Conservation (phyloP, 441 rosid species). For the Pelargonium cotyledonis region DNA sequence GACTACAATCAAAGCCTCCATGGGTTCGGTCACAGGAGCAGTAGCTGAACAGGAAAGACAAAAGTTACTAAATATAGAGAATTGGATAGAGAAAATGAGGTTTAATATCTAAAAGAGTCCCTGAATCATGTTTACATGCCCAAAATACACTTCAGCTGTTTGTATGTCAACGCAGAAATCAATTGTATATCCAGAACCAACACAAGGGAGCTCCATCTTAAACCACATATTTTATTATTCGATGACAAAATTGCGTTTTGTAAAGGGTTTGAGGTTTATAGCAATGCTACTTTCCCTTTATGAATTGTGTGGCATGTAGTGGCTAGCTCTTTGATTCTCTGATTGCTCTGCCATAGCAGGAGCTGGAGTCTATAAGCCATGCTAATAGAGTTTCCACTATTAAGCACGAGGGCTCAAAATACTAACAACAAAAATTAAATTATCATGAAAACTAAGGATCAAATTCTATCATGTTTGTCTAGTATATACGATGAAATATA, state of each 20-base stretch:
- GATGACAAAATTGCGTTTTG: not conserved
- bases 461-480: no score
- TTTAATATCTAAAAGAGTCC: not conserved
- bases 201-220: not conserved
- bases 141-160: not conserved
- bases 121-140: not conserved
- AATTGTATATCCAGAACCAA: not conserved
- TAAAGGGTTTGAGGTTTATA: not conserved
- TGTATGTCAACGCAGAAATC: not conserved
- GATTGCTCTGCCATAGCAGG: no score
- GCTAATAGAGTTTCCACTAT: no score
- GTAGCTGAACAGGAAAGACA: slow-evolving; percentile 43
- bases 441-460: no score
- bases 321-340: no score
- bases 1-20: slow-evolving; percentile 94
- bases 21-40: slow-evolving; percentile 86
- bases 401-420: no score
- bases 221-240: not conserved
- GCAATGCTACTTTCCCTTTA: not conserved
- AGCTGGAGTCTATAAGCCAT: no score
- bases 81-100: slow-evolving; percentile 7
- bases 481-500: no score
- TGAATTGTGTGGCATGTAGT: no score
- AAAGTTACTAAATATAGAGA: slow-evolving; percentile 15
- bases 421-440: no score